These are phyloP conservation scores for Populus hybrid DNA, from an alignment of 441 rosid species.

Conservation along the genomic window DNA sequence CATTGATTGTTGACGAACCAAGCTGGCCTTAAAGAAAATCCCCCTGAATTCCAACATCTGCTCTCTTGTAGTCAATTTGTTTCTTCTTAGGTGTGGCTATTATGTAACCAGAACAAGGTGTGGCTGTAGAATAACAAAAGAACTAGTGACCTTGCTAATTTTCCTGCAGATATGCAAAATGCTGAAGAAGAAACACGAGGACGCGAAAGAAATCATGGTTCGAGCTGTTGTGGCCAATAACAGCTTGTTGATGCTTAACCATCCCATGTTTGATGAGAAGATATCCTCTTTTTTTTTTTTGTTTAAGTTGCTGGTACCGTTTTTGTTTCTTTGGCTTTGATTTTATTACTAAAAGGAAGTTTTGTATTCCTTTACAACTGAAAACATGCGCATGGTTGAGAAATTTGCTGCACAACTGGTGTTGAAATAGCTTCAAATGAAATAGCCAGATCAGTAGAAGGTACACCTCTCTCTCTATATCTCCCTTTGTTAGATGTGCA, in stretches of 20 bases:
- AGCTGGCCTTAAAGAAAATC: background rate
- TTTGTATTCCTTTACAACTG: conserved; percentile 45
- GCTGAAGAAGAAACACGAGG: conserved; percentile 83
- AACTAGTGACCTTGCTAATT: conserved; percentile 1
- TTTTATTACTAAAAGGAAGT: background rate
- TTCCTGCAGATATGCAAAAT: conserved; percentile 69
- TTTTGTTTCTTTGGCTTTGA: background rate
- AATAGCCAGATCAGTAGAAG: conserved; percentile 17
- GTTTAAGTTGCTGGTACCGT: background rate
- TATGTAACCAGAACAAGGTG: background rate
- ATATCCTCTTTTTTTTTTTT: conserved; percentile 58
- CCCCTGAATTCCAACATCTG: background rate
- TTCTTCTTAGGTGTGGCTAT: background rate
- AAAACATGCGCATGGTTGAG: conserved; percentile 64
- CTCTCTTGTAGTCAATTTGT: background rate
- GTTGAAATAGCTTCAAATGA: conserved; percentile 32
- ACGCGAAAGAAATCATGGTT: conserved; percentile 79
- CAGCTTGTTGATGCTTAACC: conserved; percentile 77
- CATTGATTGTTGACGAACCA: background rate
- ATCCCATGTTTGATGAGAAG: conserved; percentile 71
- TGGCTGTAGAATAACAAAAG: background rate
- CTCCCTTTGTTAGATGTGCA: background rate
- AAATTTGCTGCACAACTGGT: conserved; percentile 51
- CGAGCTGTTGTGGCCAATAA: conserved; percentile 82
- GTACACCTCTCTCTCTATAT: conserved; percentile 21